Evolutionary conservation across 2,329 filamentous ascomycete species (phyloP).

Genomic region (Colletotrichum sp.): DNA sequence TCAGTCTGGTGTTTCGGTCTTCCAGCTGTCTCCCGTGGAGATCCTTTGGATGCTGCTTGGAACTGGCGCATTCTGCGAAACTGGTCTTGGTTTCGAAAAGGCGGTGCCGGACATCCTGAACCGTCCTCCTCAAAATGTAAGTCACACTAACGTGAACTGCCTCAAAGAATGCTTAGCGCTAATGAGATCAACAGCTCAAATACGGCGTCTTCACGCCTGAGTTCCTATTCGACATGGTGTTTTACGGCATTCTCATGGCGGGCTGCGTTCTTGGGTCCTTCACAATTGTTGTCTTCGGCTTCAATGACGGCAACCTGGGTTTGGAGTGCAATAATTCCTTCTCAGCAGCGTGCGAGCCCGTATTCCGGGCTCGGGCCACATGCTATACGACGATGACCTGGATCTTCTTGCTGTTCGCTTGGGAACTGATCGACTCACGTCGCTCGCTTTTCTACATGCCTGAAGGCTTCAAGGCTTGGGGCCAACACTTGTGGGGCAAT

Average conservation of each 20-base stretch:
- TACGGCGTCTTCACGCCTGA: slow-evolving; percentile 70
- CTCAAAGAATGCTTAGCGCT: neutral
- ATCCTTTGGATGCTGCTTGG: slow-evolving; percentile 86
- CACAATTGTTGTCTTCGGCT: slow-evolving; percentile 66
- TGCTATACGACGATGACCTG: slow-evolving; percentile 77
- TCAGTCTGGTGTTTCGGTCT: slow-evolving; percentile 65
- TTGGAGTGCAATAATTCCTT: slow-evolving; percentile 64
- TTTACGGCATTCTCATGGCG: slow-evolving; percentile 73
- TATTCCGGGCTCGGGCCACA: slow-evolving; percentile 75
- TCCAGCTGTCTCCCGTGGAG: slow-evolving; percentile 75
- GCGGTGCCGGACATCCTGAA: slow-evolving; percentile 72
- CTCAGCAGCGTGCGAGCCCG: slow-evolving; percentile 58
- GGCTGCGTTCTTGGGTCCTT: slow-evolving; percentile 67
- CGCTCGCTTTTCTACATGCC: slow-evolving; percentile 79
- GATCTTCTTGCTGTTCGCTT: slow-evolving; percentile 78
- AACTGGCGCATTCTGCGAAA: slow-evolving; percentile 75
- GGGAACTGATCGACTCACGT: slow-evolving; percentile 77
- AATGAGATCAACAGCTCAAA: slow-evolving; percentile 41
- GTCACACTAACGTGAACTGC: neutral
- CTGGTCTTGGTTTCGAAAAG: slow-evolving; percentile 76
- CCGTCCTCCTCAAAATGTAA: slow-evolving; percentile 62
- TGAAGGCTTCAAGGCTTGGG: slow-evolving; percentile 68
- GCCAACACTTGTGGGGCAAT: slow-evolving; percentile 72
- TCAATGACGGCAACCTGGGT: slow-evolving; percentile 60
- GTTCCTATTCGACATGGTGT: slow-evolving; percentile 68